A percentile compares a stretch with the other conserved stretches of the same genome.
Evolutionary conservation across 345 rosid species (phyloP).

Genomic region (Psidium guajava): DNA sequence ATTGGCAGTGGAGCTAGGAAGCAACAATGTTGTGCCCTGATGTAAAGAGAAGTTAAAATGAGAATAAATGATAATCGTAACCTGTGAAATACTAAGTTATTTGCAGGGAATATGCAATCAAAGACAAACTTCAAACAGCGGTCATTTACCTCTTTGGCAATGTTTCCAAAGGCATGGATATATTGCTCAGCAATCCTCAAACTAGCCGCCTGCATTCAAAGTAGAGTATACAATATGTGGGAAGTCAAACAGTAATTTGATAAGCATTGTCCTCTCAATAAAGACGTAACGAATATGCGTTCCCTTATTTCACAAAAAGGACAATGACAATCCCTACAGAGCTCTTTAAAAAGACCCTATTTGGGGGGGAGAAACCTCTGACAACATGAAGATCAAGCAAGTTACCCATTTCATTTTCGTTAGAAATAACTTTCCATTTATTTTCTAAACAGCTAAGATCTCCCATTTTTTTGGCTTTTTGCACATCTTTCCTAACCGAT

Average conservation of each 20-base stretch:
- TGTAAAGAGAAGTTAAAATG: background rate
- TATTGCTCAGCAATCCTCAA: slow-evolving; percentile 82
- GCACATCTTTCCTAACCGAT: background rate
- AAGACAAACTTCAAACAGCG: background rate
- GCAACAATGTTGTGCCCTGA: slow-evolving; percentile 86
- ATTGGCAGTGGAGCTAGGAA: slow-evolving; percentile 57
- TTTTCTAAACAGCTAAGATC: background rate
- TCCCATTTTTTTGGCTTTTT: background rate
- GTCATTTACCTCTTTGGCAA: slow-evolving; percentile 72
- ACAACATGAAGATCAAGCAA: background rate
- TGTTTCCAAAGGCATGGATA: slow-evolving; percentile 67
- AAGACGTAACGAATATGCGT: background rate
- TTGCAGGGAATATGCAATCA: background rate
- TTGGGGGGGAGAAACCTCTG: background rate
- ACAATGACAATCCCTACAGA: background rate
- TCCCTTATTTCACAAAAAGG: background rate
- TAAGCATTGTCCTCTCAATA: background rate
- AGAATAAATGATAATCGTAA: background rate
- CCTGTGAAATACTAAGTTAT: background rate
- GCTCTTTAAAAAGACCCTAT: background rate
- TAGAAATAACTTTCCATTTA: background rate
- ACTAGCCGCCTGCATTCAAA: slow-evolving; percentile 68
- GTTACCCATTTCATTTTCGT: background rate
- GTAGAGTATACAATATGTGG: background rate
- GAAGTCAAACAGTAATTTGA: background rate